Percentiles rank a stretch among this genome's conserved stretches.
phyloP scores from a whole-genome alignment of 2,329 filamentous ascomycete genomes.

The Fusarium domesticum region DNA sequence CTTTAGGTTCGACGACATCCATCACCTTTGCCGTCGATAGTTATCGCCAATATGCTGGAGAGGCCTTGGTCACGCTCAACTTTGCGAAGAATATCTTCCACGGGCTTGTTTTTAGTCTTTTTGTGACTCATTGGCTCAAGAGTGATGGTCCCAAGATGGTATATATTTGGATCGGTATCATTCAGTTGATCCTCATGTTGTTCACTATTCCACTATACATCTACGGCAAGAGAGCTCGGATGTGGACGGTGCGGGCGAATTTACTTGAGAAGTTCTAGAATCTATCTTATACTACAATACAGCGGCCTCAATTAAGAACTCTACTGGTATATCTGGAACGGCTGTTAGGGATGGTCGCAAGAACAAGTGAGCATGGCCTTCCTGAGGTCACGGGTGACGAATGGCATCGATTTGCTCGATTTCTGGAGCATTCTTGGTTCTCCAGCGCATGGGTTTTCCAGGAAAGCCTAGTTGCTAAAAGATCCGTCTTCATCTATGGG shows the following conservation, averaged over 20 bases:
- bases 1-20: constrained; percentile 81
- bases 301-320: no score
- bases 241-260: constrained; percentile 89
- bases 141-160: constrained; percentile 71
- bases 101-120: constrained; percentile 82
- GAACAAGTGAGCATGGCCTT: no score
- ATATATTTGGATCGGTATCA: constrained; percentile 79
- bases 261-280: constrained; percentile 72
- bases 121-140: constrained; percentile 82
- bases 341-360: no score
- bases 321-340: no score
- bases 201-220: constrained; percentile 90
- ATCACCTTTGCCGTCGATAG: constrained; percentile 95
- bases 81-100: constrained; percentile 94
- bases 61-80: constrained; percentile 90
- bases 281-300: no score
- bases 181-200: constrained; percentile 73
- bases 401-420: no score
- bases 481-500: neutral
- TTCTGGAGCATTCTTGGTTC: neutral
- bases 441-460: neutral
- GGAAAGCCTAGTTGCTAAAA: neutral
- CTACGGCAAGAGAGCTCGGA: constrained; percentile 82
- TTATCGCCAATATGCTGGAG: constrained; percentile 89
- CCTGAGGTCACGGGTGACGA: no score